phyloP scores from a whole-genome alignment of 768 basidiomycete genomes.

The Podaxis sp. region DNA sequence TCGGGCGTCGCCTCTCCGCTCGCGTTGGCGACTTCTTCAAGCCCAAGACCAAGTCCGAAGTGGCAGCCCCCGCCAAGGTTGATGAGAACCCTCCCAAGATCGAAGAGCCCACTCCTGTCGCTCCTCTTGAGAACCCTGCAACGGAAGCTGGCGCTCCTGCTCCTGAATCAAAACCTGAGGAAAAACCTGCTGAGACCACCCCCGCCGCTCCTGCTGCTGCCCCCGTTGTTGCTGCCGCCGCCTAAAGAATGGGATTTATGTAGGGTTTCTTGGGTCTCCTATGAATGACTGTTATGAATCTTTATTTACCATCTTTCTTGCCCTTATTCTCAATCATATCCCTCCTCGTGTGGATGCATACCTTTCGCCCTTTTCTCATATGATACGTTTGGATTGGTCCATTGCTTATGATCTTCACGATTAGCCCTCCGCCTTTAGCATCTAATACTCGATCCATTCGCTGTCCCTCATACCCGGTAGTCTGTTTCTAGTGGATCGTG shows the following conservation, averaged over 20 bases:
- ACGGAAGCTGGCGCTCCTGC: conserved; percentile 43
- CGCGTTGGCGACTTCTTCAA: conserved; percentile 86
- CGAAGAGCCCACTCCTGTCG: conserved; percentile 78
- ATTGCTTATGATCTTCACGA: conserved; percentile 63
- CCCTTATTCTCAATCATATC: conserved; percentile 35
- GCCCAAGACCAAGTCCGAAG: conserved; percentile 64
- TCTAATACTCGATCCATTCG: conserved; percentile 70
- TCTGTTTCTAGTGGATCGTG: conserved; percentile 58
- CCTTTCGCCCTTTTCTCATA: conserved; percentile 35
- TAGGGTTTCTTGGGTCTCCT: conserved; percentile 9
- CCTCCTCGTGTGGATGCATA: conserved; percentile 36
- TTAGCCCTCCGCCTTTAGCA: conserved; percentile 60
- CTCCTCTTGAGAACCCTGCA: conserved; percentile 81
- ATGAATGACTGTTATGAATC: conserved; percentile 48
- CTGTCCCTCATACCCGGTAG: conserved; percentile 56
- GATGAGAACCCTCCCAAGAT: conserved; percentile 89
- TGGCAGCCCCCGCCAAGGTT: conserved; percentile 73
- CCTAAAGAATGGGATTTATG: conserved; percentile 46
- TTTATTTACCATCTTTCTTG: conserved; percentile 32
- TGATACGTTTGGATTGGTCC: conserved; percentile 63
- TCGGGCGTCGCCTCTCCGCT: conserved; percentile 80
- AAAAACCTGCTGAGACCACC: conserved; percentile 41
- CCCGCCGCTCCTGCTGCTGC: conserved; percentile 45
- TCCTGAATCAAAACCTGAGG: conserved; percentile 39
- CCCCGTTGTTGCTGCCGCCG: conserved; percentile 76